Evolutionary conservation across 495 filamentous ascomycete genomes (phyloP), one percentile per base, ranked within the genome.

Genomic region (Xylaria scruposa): DNA sequence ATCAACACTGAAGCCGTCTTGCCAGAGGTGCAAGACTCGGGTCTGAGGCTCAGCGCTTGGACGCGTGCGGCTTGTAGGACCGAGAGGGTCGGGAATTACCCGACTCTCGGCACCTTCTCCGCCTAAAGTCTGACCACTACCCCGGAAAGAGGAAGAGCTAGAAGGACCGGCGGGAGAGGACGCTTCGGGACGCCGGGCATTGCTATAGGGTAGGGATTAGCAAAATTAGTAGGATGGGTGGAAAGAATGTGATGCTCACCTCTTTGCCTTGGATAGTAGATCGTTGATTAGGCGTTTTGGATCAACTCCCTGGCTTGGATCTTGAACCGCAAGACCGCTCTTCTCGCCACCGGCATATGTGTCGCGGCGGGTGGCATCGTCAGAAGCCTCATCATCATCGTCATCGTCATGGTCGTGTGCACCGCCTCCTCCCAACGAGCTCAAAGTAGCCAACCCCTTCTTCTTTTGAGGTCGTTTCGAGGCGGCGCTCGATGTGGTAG

Each of bases 261-360:
- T 88, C 78, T 86, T 89, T 13, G 95, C 96, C 74, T 93, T 92
- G 73, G 94, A 89, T 26, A 99, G 82, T 67, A 98, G 93, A 78
- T 96, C 89, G 60, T 89, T 85, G 76, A 93, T 88, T 44, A 91
- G 89, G 78, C 88, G 89, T 75, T 89, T 88, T 19, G 91, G 83
- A 70, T 91, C 92, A 36, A 80, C 81, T 21, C 83, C 82, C 72
- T 83, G 79, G 51, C 76, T 81, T 0, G 96, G 96, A 78, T 98
- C 95, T 79, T 98, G 93, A 67, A 99, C 94, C 3, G 96, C 97
- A 38, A 98, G 82, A 7, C 95, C 97, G 29, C 95, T 97, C 83
- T 99, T 99, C 84, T 97, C 96, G 58, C 96, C 96, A 64, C 96
- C 96, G 9, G 96, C 92, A 79, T 97, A 99, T 61, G 97, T 87